Percentiles rank a stretch among this genome's conserved stretches.
phyloP scores from a whole-genome alignment of 164 flowering plant genomes.

The Liquidambar formosana region DNA sequence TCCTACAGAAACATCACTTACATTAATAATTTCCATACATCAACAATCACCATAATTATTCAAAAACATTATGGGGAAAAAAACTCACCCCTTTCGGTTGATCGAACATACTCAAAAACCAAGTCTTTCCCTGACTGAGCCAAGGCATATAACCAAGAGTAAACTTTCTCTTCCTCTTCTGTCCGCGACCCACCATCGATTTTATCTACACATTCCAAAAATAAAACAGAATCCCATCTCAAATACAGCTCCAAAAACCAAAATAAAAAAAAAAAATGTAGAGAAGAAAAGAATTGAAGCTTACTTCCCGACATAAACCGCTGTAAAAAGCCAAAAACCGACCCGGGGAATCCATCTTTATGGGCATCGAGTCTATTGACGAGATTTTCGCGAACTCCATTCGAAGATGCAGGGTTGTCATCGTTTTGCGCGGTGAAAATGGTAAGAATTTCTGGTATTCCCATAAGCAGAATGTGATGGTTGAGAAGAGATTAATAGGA shows the following conservation, averaged over 20 bases:
- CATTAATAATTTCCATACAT: no score
- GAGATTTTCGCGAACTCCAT: slow-evolving; percentile 21
- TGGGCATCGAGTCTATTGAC: slow-evolving; percentile 14
- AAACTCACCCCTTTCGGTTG: slow-evolving; percentile 73
- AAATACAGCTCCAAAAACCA: slow-evolving; percentile 5
- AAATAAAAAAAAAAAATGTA: not conserved
- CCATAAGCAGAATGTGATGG: slow-evolving; percentile 21
- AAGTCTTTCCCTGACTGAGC: slow-evolving; percentile 51
- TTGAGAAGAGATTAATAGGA: not conserved
- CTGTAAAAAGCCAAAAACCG: slow-evolving; percentile 19
- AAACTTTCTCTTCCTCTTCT: slow-evolving; percentile 66
- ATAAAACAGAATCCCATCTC: slow-evolving; percentile 1
- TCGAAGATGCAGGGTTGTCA: slow-evolving; percentile 6
- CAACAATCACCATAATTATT: no score
- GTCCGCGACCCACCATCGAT: slow-evolving; percentile 50
- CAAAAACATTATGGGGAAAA: not conserved
- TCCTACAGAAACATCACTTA: not conserved
- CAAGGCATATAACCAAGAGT: slow-evolving; percentile 63
- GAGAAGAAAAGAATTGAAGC: not conserved
- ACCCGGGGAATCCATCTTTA: slow-evolving; percentile 12
- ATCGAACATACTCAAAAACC: slow-evolving; percentile 67
- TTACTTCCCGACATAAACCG: slow-evolving; percentile 42
- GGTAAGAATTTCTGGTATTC: slow-evolving; percentile 10
- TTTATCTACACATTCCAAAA: slow-evolving; percentile 33
- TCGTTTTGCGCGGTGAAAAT: slow-evolving; percentile 7